Base-by-base conservation (phyloP, 2,329 filamentous ascomycete species). In the Zasmidium citrigriseum region DNA sequence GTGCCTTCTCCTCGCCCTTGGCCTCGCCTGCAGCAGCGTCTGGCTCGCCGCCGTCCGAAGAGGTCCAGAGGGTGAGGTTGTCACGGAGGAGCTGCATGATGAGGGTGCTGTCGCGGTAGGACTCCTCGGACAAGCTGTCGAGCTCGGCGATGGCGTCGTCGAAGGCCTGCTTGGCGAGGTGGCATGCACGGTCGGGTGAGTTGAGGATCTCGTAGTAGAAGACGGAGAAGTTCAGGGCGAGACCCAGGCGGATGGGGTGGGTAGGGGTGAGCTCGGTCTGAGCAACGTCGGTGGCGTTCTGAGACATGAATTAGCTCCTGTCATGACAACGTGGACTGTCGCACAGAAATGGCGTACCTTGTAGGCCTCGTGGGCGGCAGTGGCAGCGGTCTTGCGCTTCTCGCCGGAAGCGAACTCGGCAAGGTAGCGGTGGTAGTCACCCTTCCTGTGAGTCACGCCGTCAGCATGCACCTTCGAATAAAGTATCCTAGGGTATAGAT, bases 191-290 rank as follows among this genome's bases (percentile, higher is more conserved):
- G 80, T 97, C 93, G 73, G 93, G 93, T 34, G 93, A 96, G 89
- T 97, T 98, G 76, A 97, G 84, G 77, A 97, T 97, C 86, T 97
- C 95, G 81, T 97, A 96, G 87, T 96, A 96, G 85, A 97, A 97
- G 73, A 97, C 93, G 66, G 93, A 97, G 87, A 98, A 97, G 89
- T 97, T 98, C 71, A 98, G 88, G 69, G 93, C 93, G 73, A 98
- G 89, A 78, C 93, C 93, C 67, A 98, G 91, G 74, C 93, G 93
- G 83, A 98, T 98, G 72, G 93, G 93, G 85, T 98, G 93, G 63
- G 95, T 98, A 64, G 93, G 93, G 64, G 93, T 93, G 71, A 98
- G 89, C 81, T 98, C 93, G 68, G 91, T 96, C 85, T 97, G 93
- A 71, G 95, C 95, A 74, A 98, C 93, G 74, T 97, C 93, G 82